Base-by-base conservation (phyloP, 2,329 filamentous ascomycete genomes). In the Xylaria digitata region DNA sequence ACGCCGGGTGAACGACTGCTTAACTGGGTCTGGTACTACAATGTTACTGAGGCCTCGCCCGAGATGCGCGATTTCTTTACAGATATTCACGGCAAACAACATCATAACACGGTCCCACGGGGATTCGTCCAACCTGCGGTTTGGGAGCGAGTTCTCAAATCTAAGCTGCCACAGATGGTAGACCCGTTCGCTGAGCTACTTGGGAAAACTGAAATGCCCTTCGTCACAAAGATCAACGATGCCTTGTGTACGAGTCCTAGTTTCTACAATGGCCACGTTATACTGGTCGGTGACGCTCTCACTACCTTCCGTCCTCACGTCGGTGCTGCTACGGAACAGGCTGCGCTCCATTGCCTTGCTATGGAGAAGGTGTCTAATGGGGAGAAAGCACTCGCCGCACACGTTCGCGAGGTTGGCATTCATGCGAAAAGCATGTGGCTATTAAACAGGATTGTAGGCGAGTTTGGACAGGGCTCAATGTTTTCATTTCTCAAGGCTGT, bases 21-120 rank as follows among this genome's bases (percentile, higher is more conserved):
- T 8, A 59, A 59, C 19, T 59, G 26, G n/a, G 43, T 59, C 2
- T 40, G 30, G 32, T 59, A 59, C 32, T 59, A 59, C 21, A 26
- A 50, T 2, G 9, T 59, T 7, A 2, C 6, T 2, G 56, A 59
- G 26, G 13, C 2, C n/a, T 59, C 56, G 1, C 3, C 56, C 0
- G 56, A 59, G 32, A 50, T 59, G 45, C 3, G 1, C 1, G 45
- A 23, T 4, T 9, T 59, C 6, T 59, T 59, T 7, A 59, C 45
- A 15, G 56, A 59, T 6, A 43, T 30, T 8, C 8, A 59, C 7
- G 45, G 56, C n/a, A 17, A 50, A 5, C 19, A 11, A 1, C 56
- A 59, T 26, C 43, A 5, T 3, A 49, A 42, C 13, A 58, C 55
- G 2, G 55, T 58, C 3, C 55, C 55, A 3, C 43, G 26, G 7